Evolutionary conservation across 768 basidiomycete genomes (phyloP), one percentile per base, ranked within the genome.

Genomic region (Amanita jacksonii): DNA sequence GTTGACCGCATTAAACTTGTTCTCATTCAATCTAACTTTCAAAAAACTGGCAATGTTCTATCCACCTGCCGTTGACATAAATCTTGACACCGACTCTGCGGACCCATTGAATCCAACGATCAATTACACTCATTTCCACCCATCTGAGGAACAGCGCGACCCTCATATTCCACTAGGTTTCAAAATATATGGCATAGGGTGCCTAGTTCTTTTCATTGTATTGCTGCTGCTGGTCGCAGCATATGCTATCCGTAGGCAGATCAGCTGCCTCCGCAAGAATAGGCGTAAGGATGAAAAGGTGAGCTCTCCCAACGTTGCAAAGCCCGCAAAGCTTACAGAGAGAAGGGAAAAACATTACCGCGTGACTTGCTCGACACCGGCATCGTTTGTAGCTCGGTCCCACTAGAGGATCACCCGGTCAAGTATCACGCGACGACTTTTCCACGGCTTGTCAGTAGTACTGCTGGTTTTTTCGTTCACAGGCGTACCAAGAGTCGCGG

Each of bases 111-210:
- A 45, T 38, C 44, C 44, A 10, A 31, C 44, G 23, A 36, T 23
- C 20, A 38, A 45, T 31, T 38, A 45, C 44, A 38, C 44, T 30
- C 44, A 45, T 45, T 45, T 38, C 9, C 44, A 38, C 7, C 44
- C 44, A 18, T 38, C 36, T 20, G 15, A 25, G 7, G 44, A 45
- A 27, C 44, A 45, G 16, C 44, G 20, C 16, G 36, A 45, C 18
- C 44, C 44, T 5, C 27, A 24, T n/a, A 19, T 45, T 9, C 44
- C 44, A 10, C 15, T 45, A 28, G 36, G 36, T 12, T 45, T 45
- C 43, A 45, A 38, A 24, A 38, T 45, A 3, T 38, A 45, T 20
- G 44, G 44, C 10, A 31, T 45, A 22, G 44, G 44, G 19, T 45
- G 44, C 30, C 18, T 45, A 4, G 27, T 25, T 5, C 28, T 28